phyloP scores from a whole-genome alignment of 2,329 filamentous ascomycete species.

The Curvularia hawaiiensis region DNA sequence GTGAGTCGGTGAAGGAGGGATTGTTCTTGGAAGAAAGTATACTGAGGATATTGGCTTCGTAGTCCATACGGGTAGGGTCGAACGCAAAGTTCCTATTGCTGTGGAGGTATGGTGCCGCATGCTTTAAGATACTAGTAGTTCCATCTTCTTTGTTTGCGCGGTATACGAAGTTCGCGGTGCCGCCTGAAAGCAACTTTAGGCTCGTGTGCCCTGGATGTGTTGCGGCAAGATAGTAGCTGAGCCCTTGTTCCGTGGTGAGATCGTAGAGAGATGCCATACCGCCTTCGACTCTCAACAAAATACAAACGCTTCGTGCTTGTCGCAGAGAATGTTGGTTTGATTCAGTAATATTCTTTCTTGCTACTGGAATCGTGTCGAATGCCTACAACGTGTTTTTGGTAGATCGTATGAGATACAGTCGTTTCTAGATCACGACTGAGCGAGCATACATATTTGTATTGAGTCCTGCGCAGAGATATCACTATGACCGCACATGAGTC shows the following conservation, averaged over 20 bases:
- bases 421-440: background rate
- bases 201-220: slow-evolving; percentile 3
- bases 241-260: slow-evolving; percentile 29
- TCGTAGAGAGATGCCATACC: background rate
- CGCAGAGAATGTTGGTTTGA: background rate
- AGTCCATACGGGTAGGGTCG: slow-evolving; percentile 40
- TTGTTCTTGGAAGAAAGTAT: slow-evolving; percentile 16
- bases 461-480: background rate
- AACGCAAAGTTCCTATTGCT: slow-evolving; percentile 33
- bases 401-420: background rate
- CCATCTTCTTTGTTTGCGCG: slow-evolving; percentile 26
- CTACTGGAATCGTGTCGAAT: background rate
- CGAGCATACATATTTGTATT: background rate
- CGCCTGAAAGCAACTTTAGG: slow-evolving; percentile 36
- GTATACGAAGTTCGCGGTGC: slow-evolving; percentile 46
- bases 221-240: slow-evolving; percentile 27
- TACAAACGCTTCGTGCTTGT: background rate
- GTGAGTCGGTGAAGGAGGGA: background rate
- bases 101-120: slow-evolving; percentile 41
- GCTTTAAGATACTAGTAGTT: slow-evolving; percentile 39
- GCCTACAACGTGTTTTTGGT: background rate
- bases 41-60: slow-evolving; percentile 37
- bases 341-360: background rate
- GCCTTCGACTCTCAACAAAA: background rate
- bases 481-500: slow-evolving; percentile 32